These are phyloP conservation scores for Podospora pseudoanserina DNA, from an alignment of 495 filamentous ascomycete genomes.

Conservation along the genomic window DNA sequence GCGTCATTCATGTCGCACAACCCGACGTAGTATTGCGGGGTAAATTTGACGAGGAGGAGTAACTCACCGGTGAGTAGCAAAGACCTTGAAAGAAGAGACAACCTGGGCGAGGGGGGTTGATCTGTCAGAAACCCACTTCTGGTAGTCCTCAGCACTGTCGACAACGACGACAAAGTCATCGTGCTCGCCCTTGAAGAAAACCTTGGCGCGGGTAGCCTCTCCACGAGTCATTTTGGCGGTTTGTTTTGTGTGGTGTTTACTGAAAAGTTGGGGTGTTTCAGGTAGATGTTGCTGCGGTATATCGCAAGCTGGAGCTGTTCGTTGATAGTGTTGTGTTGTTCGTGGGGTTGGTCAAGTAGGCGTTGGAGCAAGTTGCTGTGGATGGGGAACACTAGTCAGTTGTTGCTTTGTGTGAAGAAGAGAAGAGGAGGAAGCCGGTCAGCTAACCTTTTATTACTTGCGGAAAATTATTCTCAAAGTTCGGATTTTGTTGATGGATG, in stretches of 20 bases:
- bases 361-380: not conserved
- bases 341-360: not conserved
- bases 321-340: not conserved
- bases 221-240: slow-evolving; percentile 68
- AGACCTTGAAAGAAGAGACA: slow-evolving; percentile 85
- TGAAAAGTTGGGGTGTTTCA: slow-evolving; percentile 12
- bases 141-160: slow-evolving; percentile 64
- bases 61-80: slow-evolving; percentile 83
- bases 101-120: slow-evolving; percentile 77
- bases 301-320: not conserved
- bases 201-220: slow-evolving; percentile 69
- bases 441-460: not conserved
- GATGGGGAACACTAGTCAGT: not conserved
- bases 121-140: slow-evolving; percentile 81
- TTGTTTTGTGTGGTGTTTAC: slow-evolving; percentile 23
- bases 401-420: not conserved
- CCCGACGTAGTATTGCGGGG: not conserved
- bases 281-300: not conserved
- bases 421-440: not conserved
- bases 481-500: not conserved
- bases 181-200: slow-evolving; percentile 82
- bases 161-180: slow-evolving; percentile 93
- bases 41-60: not conserved
- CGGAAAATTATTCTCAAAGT: not conserved
- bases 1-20: slow-evolving; percentile 1